Evolutionary conservation across 495 filamentous ascomycete species (phyloP), one percentile per base, ranked within the genome.

Genomic region (Letharia lupina): DNA sequence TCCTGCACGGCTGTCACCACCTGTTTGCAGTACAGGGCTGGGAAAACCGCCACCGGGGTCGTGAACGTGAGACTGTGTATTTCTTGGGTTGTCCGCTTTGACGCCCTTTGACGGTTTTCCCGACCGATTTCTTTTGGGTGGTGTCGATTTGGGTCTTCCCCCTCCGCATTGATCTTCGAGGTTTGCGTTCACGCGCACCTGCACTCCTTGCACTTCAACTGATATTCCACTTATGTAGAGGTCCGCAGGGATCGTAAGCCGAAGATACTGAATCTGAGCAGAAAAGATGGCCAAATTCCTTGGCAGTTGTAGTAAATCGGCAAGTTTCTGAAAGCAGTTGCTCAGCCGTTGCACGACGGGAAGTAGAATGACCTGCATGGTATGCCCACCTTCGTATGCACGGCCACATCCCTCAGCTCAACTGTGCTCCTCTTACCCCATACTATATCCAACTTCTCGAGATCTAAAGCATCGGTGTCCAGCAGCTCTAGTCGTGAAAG

Each of bases 171-270:
- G 41, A 57, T 50, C 47, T n/a, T 68, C 54, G 23, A 45, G 42
- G 20, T 69, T 48, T 45, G 67, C 67, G 33, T 42, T 61, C 44
- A 72, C 67, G 68, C 86, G 84, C 41, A 91, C 80, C 66, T 91
- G 81, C 59, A 96, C 83, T 35, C 91, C 92, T 68, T 90, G 84
- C 16, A 89, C 80, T 73, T 96, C 89, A 64, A 88, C 86, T 15
- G 83, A 77, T 68, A 96, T 93, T 18, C 89, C 84, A 66, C 85
- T 93, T 60, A 81, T 86, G 74, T 90, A 89, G 56, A 96, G 83
- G 72, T 96, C 89, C 70, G 90, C 84, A 10, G 91, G 91, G 59
- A 97, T 78, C 2, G 87, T 93, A 48, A 95, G 77, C 61, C 88
- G 85, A 6, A 97, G 82, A 44, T 85, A 76, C 20, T 86, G 76